These are phyloP conservation scores for Rhytidhysteron rufulum DNA, from an alignment of 2,329 filamentous ascomycete species.

Conservation along the genomic window DNA sequence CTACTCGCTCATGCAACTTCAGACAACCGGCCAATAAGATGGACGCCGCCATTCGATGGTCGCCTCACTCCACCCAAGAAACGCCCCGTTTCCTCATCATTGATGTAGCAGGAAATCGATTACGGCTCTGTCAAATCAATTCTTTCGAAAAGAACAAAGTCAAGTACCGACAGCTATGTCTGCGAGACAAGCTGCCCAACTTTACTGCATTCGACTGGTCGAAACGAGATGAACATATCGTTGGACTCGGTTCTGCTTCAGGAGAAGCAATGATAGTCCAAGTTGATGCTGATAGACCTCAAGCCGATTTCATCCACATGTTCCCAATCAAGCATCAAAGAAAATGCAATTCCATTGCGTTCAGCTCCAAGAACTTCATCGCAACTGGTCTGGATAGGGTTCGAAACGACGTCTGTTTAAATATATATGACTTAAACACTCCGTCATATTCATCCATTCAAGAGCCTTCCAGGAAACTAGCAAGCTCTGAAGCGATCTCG, in stretches of 20 bases:
- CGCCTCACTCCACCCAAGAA: slow-evolving; percentile 51
- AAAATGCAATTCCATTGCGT: slow-evolving; percentile 76
- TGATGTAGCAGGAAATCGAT: slow-evolving; percentile 57
- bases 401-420: slow-evolving; percentile 75
- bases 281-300: slow-evolving; percentile 59
- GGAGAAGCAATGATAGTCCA: slow-evolving; percentile 73
- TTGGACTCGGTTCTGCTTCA: slow-evolving; percentile 71
- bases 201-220: slow-evolving; percentile 67
- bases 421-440: slow-evolving; percentile 73
- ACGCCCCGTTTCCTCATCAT: slow-evolving; percentile 58
- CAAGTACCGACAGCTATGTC: slow-evolving; percentile 51
- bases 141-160: slow-evolving; percentile 35
- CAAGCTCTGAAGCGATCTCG: slow-evolving; percentile 66
- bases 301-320: slow-evolving; percentile 51
- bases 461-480: slow-evolving; percentile 55
- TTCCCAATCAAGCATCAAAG: slow-evolving; percentile 71
- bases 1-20: not conserved
- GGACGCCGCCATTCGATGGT: slow-evolving; percentile 63
- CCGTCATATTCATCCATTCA: slow-evolving; percentile 50
- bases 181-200: slow-evolving; percentile 53
- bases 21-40: slow-evolving; percentile 32
- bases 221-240: slow-evolving; percentile 57
- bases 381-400: slow-evolving; percentile 78
- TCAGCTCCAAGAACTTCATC: slow-evolving; percentile 67
- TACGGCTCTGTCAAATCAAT: slow-evolving; percentile 54